Conservation (phyloP, 352 stramenopile species). For the Phytophthora citricola region DNA sequence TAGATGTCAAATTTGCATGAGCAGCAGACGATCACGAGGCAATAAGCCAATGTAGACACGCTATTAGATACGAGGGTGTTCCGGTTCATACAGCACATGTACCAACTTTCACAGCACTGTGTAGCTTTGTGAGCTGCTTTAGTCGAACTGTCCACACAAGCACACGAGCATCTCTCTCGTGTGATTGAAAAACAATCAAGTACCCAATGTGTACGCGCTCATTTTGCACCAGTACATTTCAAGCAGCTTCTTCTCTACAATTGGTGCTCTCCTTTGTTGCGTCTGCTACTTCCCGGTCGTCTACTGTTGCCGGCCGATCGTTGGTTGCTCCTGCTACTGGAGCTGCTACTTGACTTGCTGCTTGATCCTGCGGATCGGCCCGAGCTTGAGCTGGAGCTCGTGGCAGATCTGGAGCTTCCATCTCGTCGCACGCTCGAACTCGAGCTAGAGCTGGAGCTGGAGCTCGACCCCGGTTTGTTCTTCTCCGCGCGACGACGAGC, state of each 20-base stretch:
- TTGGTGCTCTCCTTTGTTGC: conserved; percentile 37
- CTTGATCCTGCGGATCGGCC: conserved; percentile 26
- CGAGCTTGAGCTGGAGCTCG: conserved; percentile 33
- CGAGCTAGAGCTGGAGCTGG: conserved; percentile 24
- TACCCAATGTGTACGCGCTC: conserved; percentile 2
- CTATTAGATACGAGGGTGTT: conserved; percentile 11
- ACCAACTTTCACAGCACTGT: neutral
- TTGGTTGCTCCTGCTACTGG: conserved; percentile 34
- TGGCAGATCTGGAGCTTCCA: conserved; percentile 28
- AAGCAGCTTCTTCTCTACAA: conserved; percentile 30
- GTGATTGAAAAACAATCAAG: conserved; percentile 11
- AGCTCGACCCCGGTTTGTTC: conserved; percentile 45
- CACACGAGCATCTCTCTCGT: conserved; percentile 11
- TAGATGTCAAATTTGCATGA: no score
- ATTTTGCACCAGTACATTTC: conserved; percentile 26
- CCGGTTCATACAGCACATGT: no score
- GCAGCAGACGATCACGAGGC: conserved; percentile 2
- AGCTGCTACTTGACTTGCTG: conserved; percentile 39
- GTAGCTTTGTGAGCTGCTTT: conserved; percentile 17
- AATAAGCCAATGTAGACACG: conserved; percentile 18
- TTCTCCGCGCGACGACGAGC: conserved; percentile 67
- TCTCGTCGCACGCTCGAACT: conserved; percentile 18
- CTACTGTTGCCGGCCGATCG: conserved; percentile 31
- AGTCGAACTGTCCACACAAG: conserved; percentile 20
- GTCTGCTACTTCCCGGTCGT: conserved; percentile 40